Conservation (phyloP, 495 filamentous ascomycete genomes). For the Daldinia vernicosa region DNA sequence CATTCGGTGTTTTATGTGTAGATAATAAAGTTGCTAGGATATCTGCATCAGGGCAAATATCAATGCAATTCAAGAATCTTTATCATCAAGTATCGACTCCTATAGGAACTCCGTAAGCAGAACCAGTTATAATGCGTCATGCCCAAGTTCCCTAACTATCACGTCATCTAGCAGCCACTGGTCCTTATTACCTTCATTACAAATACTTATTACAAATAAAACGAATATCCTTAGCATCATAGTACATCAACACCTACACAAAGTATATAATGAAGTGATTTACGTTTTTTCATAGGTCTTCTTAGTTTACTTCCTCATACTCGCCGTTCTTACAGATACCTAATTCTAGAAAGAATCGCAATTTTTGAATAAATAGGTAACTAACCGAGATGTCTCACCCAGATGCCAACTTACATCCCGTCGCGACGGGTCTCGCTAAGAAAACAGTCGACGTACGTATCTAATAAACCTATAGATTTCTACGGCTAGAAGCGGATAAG, state of each 20-base stretch:
- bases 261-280: background rate
- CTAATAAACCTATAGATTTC: background rate
- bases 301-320: background rate
- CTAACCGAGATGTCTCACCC: slow-evolving; percentile 36
- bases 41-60: slow-evolving; percentile 9
- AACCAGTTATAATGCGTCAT: slow-evolving; percentile 2
- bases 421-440: slow-evolving; percentile 63
- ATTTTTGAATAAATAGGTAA: background rate
- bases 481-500: background rate
- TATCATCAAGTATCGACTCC: background rate
- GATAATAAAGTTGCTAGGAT: slow-evolving; percentile 14
- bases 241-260: background rate
- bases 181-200: background rate
- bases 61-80: slow-evolving; percentile 20
- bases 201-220: background rate
- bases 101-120: background rate
- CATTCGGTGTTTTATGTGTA: slow-evolving; percentile 33
- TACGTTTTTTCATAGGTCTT: background rate
- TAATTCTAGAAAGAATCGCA: too few relatives aligned
- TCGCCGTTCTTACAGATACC: background rate
- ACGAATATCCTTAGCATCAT: background rate
- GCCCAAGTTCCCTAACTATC: slow-evolving; percentile 2
- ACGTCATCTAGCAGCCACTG: slow-evolving; percentile 7
- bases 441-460: slow-evolving; percentile 36
- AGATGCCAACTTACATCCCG: slow-evolving; percentile 62